Evolutionary conservation across 2,329 filamentous ascomycete genomes (phyloP), one percentile per base, ranked within the genome.

Genomic region (Epichloe sylvatica): DNA sequence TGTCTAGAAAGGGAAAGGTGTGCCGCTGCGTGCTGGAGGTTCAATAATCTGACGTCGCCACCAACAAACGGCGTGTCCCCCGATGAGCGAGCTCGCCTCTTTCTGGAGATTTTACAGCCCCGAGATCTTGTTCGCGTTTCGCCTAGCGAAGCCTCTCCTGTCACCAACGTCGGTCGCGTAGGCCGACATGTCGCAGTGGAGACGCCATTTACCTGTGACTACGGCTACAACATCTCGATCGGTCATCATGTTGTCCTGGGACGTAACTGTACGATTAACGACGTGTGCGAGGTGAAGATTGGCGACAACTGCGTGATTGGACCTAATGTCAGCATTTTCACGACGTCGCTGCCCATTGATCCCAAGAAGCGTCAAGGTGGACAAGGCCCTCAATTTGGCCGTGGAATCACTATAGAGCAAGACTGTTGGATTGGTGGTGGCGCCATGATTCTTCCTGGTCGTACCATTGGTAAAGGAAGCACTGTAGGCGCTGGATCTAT

Each of bases 171-270:
- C 49, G 86, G 78, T 50, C 77, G 73, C 23, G 77, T 92, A 5
- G 87, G 87, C n/a, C 77, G 81, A 15, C 80, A 83, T 49, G 83
- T 86, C 5, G 74, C 83, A 40, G 84, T 98, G 25, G 88, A 95
- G 60, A 81, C 86, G 3, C 91, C 91, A 0, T 97, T 98, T 64
- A 82, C 76, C 44, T 96, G 91, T 63, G 89, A 96, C 60, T 96
- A 96, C 60, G 92, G 92, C 0, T 97, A 95, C 69, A 97, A 98
- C 64, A 84, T 97, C 58, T 77, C 78, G 45, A 85, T 98, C 56
- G 90, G 86, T 12, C 83, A 90, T 57, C 83, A 92, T 55, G 87
- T 94, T 3, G 78, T 83, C 49, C 85, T 98, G 56, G 86, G 84
- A 17, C 78, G 86, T 49, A 85, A 87, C 59, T 96, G 90, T 65